Conservation (phyloP, 2,329 filamentous ascomycete species). For the Neoascochyta sp. region DNA sequence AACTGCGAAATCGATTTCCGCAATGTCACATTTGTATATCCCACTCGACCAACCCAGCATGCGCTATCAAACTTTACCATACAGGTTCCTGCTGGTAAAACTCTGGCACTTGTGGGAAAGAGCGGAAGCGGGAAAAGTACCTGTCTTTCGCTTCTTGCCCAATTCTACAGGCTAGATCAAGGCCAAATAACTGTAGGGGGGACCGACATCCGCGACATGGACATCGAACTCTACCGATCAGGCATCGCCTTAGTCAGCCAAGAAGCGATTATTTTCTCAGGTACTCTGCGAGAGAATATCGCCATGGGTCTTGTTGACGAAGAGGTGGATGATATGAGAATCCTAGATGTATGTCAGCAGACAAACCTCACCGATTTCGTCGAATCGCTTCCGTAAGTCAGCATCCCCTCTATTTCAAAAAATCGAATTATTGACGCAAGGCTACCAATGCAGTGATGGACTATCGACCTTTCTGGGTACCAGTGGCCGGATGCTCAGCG, state of each 20-base stretch:
- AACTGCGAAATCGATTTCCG: too few relatives aligned
- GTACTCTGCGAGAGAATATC: constrained; percentile 83
- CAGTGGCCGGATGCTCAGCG: constrained; percentile 38
- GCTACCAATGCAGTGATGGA: neutral
- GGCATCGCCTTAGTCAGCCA: constrained; percentile 86
- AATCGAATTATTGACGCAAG: neutral
- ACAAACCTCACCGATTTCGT: constrained; percentile 20
- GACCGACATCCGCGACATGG: constrained; percentile 44
- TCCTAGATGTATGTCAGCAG: constrained; percentile 28
- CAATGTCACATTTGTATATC: too few relatives aligned
- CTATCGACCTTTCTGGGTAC: constrained; percentile 5
- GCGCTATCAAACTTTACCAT: too few relatives aligned
- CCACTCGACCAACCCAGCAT: too few relatives aligned
- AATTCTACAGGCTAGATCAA: too few relatives aligned
- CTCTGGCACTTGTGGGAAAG: too few relatives aligned
- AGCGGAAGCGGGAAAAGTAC: too few relatives aligned
- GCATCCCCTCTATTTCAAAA: constrained; percentile 1
- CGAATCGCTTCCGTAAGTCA: constrained; percentile 11
- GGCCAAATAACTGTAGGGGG: neutral
- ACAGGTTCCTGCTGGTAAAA: too few relatives aligned
- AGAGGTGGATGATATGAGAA: constrained; percentile 40
- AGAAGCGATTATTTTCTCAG: constrained; percentile 87
- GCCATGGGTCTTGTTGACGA: constrained; percentile 49
- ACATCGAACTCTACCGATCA: constrained; percentile 76
- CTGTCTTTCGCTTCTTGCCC: too few relatives aligned